These are phyloP conservation scores for Nymphaea thermarum DNA, from an alignment of 164 flowering plant genomes.

Conservation along the genomic window DNA sequence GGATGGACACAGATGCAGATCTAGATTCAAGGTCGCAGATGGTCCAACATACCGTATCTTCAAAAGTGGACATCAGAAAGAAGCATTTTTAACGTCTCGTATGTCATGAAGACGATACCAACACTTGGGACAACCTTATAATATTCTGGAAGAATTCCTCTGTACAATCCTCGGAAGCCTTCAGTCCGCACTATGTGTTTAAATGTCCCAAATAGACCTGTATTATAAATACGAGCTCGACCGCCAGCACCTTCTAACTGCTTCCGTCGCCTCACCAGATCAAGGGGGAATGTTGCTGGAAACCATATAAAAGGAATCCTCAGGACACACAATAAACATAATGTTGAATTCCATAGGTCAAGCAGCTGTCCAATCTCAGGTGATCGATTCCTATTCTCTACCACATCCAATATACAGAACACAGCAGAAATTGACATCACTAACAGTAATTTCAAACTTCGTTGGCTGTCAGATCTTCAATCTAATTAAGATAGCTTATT, in stretches of 20 bases:
- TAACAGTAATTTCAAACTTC: too few relatives aligned
- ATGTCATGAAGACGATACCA: conserved; percentile 77
- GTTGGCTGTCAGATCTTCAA: too few relatives aligned
- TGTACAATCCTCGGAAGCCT: conserved; percentile 61
- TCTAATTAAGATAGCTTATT: too few relatives aligned
- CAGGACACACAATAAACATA: neutral
- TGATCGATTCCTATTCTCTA: too few relatives aligned
- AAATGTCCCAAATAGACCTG: conserved; percentile 58
- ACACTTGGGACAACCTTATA: conserved; percentile 83
- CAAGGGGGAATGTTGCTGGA: conserved; percentile 76
- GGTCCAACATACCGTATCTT: neutral
- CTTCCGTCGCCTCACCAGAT: conserved; percentile 80
- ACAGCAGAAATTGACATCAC: too few relatives aligned
- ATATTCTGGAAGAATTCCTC: conserved; percentile 81
- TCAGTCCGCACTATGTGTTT: conserved; percentile 44
- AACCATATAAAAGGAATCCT: neutral
- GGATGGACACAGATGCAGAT: neutral
- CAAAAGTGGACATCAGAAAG: conserved; percentile 17
- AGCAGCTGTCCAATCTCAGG: too few relatives aligned
- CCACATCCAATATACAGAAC: too few relatives aligned
- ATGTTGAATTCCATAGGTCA: too few relatives aligned
- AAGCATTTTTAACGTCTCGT: conserved; percentile 58
- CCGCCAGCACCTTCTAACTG: conserved; percentile 88
- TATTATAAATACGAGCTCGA: conserved; percentile 50
- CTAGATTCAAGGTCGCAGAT: neutral